Percentiles rank a stretch among this genome's conserved stretches.
Evolutionary conservation across 345 rosid species (phyloP).

Genomic region (Heritiera littoralis): DNA sequence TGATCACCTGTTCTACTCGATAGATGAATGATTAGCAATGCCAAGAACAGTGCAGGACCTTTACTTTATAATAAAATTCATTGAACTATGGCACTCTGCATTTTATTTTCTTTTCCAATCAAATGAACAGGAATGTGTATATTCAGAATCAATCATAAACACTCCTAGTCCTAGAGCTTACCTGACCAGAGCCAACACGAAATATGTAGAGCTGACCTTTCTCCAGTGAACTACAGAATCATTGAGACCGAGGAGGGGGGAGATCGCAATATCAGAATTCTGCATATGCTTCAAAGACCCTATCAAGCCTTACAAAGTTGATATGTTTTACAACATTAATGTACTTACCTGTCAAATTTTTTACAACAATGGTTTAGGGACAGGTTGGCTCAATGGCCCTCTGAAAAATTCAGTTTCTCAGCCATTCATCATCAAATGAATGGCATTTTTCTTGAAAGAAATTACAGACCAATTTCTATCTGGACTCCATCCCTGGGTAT

Average conservation of each 20-base stretch:
- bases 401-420: neutral
- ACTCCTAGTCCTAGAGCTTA: conserved; percentile 21
- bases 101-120: too few relatives aligned
- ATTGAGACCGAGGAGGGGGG: neutral
- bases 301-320: neutral
- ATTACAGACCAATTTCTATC: neutral
- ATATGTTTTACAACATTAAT: neutral
- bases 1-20: conserved; percentile 68
- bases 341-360: conserved; percentile 66
- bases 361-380: neutral
- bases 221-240: conserved; percentile 75
- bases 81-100: neutral
- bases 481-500: neutral
- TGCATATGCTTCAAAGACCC: neutral
- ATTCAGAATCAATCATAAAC: neutral
- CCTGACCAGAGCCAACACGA: conserved; percentile 96
- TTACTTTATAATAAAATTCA: neutral
- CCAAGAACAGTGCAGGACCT: neutral
- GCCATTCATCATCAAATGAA: neutral
- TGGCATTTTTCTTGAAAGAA: neutral
- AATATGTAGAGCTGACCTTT: conserved; percentile 78
- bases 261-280: neutral
- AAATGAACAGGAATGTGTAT: neutral
- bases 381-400: neutral
- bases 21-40: conserved; percentile 9